Evolutionary conservation across 106 monocot genomes (phyloP).

Genomic region (Gastrodia elata): DNA sequence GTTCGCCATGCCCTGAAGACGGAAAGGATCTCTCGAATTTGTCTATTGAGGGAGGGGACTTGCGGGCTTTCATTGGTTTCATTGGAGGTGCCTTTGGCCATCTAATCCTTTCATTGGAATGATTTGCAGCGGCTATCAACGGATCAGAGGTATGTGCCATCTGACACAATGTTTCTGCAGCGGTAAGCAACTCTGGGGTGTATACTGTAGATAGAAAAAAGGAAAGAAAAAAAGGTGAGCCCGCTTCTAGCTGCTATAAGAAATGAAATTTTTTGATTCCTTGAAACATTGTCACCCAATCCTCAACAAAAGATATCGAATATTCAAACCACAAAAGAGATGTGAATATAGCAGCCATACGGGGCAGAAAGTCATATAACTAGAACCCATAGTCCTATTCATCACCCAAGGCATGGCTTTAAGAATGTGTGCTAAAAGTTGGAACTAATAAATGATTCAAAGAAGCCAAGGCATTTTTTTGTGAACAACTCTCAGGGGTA

Average conservation of each 20-base stretch:
- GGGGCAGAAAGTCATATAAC: background rate
- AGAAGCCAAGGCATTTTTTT: too few species aligned
- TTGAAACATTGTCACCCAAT: background rate
- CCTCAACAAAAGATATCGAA: background rate
- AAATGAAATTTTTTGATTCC: background rate
- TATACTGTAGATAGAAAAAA: slow-evolving; percentile 13
- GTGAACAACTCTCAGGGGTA: too few species aligned
- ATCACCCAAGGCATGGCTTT: background rate
- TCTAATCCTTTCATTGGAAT: slow-evolving; percentile 12
- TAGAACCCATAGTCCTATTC: background rate
- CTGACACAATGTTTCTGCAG: slow-evolving; percentile 35
- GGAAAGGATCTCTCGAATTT: slow-evolving; percentile 16
- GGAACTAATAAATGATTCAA: too few species aligned
- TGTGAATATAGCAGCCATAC: background rate
- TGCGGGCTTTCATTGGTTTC: slow-evolving; percentile 36
- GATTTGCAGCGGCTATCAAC: background rate
- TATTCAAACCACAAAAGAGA: background rate
- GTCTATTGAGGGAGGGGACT: background rate
- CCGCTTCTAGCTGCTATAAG: background rate
- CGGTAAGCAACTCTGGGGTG: slow-evolving; percentile 26
- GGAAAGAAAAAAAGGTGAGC: background rate
- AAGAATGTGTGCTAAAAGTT: background rate
- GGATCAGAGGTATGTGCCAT: slow-evolving; percentile 5
- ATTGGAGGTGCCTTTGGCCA: slow-evolving; percentile 22
- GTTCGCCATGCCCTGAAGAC: slow-evolving; percentile 15